Base-by-base conservation (phyloP, 495 filamentous ascomycete genomes). In the Acidomyces sp. region DNA sequence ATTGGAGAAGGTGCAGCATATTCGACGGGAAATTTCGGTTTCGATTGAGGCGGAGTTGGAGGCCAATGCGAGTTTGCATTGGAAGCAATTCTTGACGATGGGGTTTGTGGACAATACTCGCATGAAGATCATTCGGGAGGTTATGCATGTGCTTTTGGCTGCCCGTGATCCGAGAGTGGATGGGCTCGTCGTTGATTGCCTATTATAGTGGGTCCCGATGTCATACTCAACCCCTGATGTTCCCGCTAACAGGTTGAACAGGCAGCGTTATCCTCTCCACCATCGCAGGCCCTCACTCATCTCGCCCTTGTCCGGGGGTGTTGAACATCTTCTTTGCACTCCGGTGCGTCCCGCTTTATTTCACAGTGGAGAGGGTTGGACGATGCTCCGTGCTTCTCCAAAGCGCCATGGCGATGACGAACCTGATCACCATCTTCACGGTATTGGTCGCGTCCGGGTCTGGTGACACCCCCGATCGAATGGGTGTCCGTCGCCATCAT, bases 321-420 rank as follows among this genome's bases (percentile, higher is more conserved):
- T 39, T 54, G 4, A 54, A 47, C 34, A 54, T 41, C 36, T 54
- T 46, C 47, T 54, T 46, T 35, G 47, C 51, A 17, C 43, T 54
- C 18, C 46, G 51, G 7, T 51, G 47, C 37, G 47, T 54, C 1
- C 51, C 51, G 7, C 45, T 54, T 3, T 46, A 46, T 38, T 51
- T 54, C 47, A 54, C 51, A 5, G 45, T 54, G 18, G 51, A 54
- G 39, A 31, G 43, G 15, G 35, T 54, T 15, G 50, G 51, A 21
- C 36, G 51, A 3, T 42, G 51, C 19, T 43, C 46, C 0, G 43
- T 54, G 17, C 39, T 54, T 6, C 37, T 54, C 1, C 47, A 54
- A 38, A 47, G 51, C 32, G 51, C 51, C 12, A 46, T 50, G 18
- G 42, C 43, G 3, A 42, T 51, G 47, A 54, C 51, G 12, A 20